Evolutionary conservation across 2,329 filamentous ascomycete genomes (phyloP), one percentile per base, ranked within the genome.

Genomic region (Didymellaceae sp.): DNA sequence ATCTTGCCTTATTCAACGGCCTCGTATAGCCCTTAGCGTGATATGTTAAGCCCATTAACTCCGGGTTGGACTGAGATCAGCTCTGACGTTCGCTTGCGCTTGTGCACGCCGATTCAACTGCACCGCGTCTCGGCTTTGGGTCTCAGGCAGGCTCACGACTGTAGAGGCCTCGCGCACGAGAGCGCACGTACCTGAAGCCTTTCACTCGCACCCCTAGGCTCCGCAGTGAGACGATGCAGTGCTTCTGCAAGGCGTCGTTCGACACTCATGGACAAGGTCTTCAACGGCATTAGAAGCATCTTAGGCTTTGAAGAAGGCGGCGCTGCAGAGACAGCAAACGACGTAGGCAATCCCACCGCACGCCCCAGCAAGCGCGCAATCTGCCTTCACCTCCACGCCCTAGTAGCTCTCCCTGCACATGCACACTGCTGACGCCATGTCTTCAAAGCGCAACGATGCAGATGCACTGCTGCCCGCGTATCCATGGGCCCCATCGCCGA

Each of bases 381-480:
- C 26, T 28, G 9, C 31, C 25, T n/a, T 10, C 39, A 31, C 6
- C 17, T 16, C 11, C 24, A 13, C 26, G 26, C 18, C 4, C 25
- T 6, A 32, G n/a, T 6, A 4, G 3, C 24, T 28, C 17, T 22
- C 4, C 28, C 9, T n/a, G 6, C 22, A 9, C 22, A 9, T 22
- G 6, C 13, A 25, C 14, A 25, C 20, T 42, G 42, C 62, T 64
- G 55, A 66, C 52, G 13, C 41, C 45, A 60, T 62, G 59, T 35
- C 39, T 33, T 20, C 22, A n/a, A 53, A 68, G 65, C 33, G 54
- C 45, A 55, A 59, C 55, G 39, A 68, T 63, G 62, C 52, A n/a
- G 4, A 21, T 20, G 6, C 25, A 28, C 30, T 7, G 11, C 31
- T 32, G 2, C 43, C 34, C 20, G 8, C 28, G 21, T 10, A 37